Conservation (phyloP, 2,329 filamentous ascomycete species). For the Cladosporium phlei region DNA sequence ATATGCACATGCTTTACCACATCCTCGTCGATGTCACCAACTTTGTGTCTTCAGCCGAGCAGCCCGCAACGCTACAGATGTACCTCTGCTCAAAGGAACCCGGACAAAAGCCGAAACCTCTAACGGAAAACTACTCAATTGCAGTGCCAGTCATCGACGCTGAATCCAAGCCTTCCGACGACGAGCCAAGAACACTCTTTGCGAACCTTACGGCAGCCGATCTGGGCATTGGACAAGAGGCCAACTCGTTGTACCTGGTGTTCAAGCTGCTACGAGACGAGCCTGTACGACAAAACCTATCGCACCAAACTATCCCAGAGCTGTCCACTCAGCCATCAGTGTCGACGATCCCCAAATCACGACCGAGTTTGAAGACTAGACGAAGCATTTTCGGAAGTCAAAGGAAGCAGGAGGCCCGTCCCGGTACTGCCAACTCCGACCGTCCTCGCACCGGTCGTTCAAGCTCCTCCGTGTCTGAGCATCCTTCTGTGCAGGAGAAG, state of each 20-base stretch:
- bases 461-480: slow-evolving; percentile 12
- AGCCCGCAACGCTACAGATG: slow-evolving; percentile 69
- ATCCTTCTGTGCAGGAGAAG: slow-evolving; percentile 36
- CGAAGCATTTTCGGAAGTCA: slow-evolving; percentile 63
- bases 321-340: slow-evolving; percentile 5
- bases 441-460: slow-evolving; percentile 27
- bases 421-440: slow-evolving; percentile 13
- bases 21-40: slow-evolving; percentile 78
- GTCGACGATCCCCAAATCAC: slow-evolving; percentile 15
- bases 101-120: slow-evolving; percentile 57
- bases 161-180: slow-evolving; percentile 60
- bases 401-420: slow-evolving; percentile 36
- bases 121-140: slow-evolving; percentile 80
- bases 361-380: slow-evolving; percentile 34
- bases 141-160: slow-evolving; percentile 71
- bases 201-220: slow-evolving; percentile 78
- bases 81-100: slow-evolving; percentile 70
- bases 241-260: slow-evolving; percentile 72
- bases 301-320: neutral
- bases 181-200: slow-evolving; percentile 78
- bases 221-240: slow-evolving; percentile 57
- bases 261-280: slow-evolving; percentile 69
- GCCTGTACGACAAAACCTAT: slow-evolving; percentile 26
- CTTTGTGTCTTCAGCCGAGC: slow-evolving; percentile 69
- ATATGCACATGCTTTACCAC: slow-evolving; percentile 72